Evolutionary conservation across 352 stramenopile genomes (phyloP).

Genomic region (Phytophthora crassamura): DNA sequence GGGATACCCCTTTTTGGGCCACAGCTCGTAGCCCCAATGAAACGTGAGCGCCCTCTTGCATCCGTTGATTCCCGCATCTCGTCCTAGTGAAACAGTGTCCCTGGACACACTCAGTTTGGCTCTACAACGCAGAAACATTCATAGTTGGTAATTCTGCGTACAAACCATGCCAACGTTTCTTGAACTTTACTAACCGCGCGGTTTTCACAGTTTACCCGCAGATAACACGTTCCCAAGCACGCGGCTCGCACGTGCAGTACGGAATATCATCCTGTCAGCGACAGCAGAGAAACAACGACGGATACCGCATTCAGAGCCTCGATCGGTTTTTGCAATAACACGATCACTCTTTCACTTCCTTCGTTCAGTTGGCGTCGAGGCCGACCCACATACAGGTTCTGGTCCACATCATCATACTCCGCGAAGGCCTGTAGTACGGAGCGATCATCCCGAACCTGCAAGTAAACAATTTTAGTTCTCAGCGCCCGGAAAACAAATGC

Average conservation of each 20-base stretch:
- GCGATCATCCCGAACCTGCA: no score
- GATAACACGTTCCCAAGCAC: not conserved
- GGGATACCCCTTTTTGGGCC: not conserved
- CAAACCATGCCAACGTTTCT: no score
- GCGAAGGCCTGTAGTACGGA: not conserved
- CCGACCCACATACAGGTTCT: not conserved
- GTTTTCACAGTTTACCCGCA: not conserved
- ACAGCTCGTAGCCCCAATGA: not conserved
- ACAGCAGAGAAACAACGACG: not conserved
- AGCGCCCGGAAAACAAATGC: no score
- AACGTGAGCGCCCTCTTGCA: slow-evolving; percentile 2
- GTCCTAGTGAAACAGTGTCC: slow-evolving; percentile 1
- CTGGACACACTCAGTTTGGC: slow-evolving; percentile 5
- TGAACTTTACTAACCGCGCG: not conserved
- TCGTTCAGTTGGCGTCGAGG: not conserved
- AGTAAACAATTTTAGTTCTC: no score
- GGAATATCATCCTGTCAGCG: not conserved
- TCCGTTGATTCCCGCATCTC: slow-evolving; percentile 2
- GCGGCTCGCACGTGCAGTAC: not conserved
- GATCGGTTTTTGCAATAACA: not conserved
- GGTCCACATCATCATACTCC: slow-evolving; percentile 6
- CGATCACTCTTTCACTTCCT: not conserved
- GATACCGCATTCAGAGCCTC: not conserved
- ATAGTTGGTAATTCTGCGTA: not conserved
- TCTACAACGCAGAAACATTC: not conserved